Percentiles rank a stretch among this genome's conserved stretches.
phyloP scores from a whole-genome alignment of 1,284 basidiomycete species.

The Peniophora sp. region DNA sequence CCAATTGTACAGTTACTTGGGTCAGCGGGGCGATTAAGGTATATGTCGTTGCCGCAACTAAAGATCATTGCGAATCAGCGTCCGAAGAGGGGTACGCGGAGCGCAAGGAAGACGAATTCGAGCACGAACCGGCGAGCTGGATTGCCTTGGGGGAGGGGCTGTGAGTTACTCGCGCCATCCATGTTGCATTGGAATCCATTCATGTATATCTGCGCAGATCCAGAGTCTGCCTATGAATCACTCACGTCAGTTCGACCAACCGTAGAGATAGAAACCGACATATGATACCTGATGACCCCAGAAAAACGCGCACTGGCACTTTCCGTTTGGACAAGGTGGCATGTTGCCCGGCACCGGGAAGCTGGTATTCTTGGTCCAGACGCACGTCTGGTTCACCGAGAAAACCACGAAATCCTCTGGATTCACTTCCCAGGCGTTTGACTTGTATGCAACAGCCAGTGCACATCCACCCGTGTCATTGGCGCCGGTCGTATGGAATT shows the following conservation, averaged over 20 bases:
- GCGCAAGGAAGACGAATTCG: no score
- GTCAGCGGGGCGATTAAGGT: constrained; percentile 50
- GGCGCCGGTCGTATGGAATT: constrained; percentile 14
- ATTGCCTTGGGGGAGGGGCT: constrained; percentile 42
- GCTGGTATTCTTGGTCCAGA: constrained; percentile 21
- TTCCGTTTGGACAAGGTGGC: constrained; percentile 32
- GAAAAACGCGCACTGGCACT: constrained; percentile 65
- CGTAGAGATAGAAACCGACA: not conserved
- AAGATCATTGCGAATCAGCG: not conserved
- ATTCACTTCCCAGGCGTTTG: constrained; percentile 19
- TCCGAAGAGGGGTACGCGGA: no score
- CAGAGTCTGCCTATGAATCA: constrained; percentile 24
- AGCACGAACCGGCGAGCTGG: constrained; percentile 32
- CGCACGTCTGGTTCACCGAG: constrained; percentile 23
- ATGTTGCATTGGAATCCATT: constrained; percentile 69
- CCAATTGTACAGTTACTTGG: constrained; percentile 59
- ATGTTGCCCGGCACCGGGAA: constrained; percentile 25
- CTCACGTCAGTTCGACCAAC: not conserved
- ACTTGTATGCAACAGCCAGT: constrained; percentile 29
- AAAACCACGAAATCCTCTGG: constrained; percentile 30
- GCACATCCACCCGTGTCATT: constrained; percentile 24
- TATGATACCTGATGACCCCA: constrained; percentile 36
- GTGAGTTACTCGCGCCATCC: constrained; percentile 43
- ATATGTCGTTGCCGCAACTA: constrained; percentile 10
- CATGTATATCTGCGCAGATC: constrained; percentile 56